Evolutionary conservation across 1,139 yeast genomes (phyloP).

Genomic region (Saccharomyces pastorianus): DNA sequence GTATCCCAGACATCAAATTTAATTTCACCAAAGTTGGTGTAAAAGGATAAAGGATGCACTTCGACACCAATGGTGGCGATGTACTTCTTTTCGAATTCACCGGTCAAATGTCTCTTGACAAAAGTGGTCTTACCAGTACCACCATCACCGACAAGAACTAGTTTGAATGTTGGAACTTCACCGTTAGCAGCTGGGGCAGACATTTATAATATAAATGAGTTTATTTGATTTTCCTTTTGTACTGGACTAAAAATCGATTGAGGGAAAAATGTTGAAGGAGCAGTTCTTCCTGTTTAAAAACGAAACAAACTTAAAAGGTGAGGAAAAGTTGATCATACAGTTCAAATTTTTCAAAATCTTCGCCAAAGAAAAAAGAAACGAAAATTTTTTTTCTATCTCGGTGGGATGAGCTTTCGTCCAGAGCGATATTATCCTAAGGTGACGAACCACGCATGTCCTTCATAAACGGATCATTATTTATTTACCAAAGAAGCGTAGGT

Average conservation of each 20-base stretch:
- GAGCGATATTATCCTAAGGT: not conserved
- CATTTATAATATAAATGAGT: conserved; percentile 13
- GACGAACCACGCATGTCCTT: not conserved
- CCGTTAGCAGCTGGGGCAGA: conserved; percentile 23
- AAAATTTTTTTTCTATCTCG: not conserved
- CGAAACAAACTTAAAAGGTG: conserved; percentile 2
- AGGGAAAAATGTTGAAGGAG: not conserved
- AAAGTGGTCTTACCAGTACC: conserved; percentile 99
- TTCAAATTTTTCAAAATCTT: conserved; percentile 1
- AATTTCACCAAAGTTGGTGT: conserved; percentile 97
- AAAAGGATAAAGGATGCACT: conserved; percentile 96
- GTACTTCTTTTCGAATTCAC: conserved; percentile 98
- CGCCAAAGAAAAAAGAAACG: conserved; percentile 3
- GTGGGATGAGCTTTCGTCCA: not conserved
- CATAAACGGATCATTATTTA: not conserved
- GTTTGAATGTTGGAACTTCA: conserved; percentile 95
- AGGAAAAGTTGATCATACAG: conserved; percentile 4
- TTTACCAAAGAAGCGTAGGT: not conserved
- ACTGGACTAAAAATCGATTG: not conserved
- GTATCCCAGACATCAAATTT: conserved; percentile 99
- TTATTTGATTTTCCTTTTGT: not conserved
- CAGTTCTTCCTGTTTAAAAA: not conserved
- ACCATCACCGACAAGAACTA: conserved; percentile 98
- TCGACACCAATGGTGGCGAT: conserved; percentile 99
- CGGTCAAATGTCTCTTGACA: conserved; percentile 98